Conservation (phyloP, 2,329 filamentous ascomycete genomes). For the Cyclaneusma minus region DNA sequence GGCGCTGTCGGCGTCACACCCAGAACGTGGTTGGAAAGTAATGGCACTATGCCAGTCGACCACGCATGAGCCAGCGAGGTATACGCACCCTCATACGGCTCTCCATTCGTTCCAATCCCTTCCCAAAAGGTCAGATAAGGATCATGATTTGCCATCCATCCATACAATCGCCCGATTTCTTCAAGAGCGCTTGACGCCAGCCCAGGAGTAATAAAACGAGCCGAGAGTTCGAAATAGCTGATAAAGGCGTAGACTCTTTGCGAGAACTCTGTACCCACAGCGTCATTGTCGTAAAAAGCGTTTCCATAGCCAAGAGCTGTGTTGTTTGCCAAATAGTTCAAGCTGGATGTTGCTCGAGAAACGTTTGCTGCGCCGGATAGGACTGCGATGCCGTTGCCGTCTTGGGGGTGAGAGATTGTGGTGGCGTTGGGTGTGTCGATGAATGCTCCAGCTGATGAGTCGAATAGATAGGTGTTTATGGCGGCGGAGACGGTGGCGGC, state of each 20-base stretch:
- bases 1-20: conserved; percentile 28
- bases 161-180: conserved; percentile 29
- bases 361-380: conserved; percentile 20
- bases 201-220: conserved; percentile 24
- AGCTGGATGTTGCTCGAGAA: conserved; percentile 17
- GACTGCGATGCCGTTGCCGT: conserved; percentile 33
- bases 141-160: conserved; percentile 32
- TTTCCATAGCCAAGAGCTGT: conserved; percentile 29
- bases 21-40: conserved; percentile 28
- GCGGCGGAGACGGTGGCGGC: conserved; percentile 20
- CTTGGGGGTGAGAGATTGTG: conserved; percentile 27
- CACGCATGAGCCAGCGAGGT: conserved; percentile 35
- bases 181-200: conserved; percentile 24
- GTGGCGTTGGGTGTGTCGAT: conserved; percentile 23
- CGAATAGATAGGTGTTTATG: conserved; percentile 23
- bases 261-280: conserved; percentile 22
- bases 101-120: conserved; percentile 27
- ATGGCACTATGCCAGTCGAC: conserved; percentile 32
- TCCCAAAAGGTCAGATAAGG: conserved; percentile 34
- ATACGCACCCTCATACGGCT: conserved; percentile 27
- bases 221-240: conserved; percentile 36
- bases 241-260: conserved; percentile 34
- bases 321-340: conserved; percentile 23
- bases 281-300: conserved; percentile 32
- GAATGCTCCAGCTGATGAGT: conserved; percentile 26